Conservation (phyloP, 75 land plant species). For the Larix kaempferi region DNA sequence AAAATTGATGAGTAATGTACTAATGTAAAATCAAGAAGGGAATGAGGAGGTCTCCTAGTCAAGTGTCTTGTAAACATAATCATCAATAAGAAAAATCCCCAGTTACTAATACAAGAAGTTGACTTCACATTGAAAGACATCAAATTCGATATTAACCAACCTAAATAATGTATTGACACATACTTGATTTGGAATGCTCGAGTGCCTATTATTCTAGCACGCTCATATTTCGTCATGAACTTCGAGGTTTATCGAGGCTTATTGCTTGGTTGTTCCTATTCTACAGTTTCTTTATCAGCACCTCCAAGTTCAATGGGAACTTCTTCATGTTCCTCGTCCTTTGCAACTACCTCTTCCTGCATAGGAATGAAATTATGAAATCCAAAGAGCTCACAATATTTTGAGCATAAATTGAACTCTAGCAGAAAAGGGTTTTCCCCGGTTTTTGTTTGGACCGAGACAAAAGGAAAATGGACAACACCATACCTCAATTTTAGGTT, state of each 20-base stretch:
- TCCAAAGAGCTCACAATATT: background rate
- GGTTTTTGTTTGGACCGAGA: constrained; percentile 24
- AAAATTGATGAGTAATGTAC: no score
- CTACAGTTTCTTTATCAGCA: constrained; percentile 38
- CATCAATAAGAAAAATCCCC: no score
- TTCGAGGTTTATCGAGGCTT: constrained; percentile 65
- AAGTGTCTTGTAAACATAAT: no score
- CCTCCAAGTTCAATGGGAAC: constrained; percentile 37
- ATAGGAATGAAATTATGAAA: background rate
- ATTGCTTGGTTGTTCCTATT: constrained; percentile 31
- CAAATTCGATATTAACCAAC: no score
- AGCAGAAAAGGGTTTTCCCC: constrained; percentile 79
- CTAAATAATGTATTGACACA: no score
- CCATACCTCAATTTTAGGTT: constrained; percentile 82
- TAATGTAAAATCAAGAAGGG: no score
- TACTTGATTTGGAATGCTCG: constrained; percentile 77
- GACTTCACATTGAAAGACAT: no score
- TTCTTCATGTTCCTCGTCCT: constrained; percentile 63
- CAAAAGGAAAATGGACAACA: background rate
- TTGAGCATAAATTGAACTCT: constrained; percentile 26
- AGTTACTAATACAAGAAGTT: no score
- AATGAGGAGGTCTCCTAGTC: no score
- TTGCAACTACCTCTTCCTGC: constrained; percentile 60
- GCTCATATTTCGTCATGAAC: constrained; percentile 95
- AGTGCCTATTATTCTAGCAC: constrained; percentile 91